Base-by-base conservation (phyloP, 139 green algal species). In the Mesostigma viride region DNA sequence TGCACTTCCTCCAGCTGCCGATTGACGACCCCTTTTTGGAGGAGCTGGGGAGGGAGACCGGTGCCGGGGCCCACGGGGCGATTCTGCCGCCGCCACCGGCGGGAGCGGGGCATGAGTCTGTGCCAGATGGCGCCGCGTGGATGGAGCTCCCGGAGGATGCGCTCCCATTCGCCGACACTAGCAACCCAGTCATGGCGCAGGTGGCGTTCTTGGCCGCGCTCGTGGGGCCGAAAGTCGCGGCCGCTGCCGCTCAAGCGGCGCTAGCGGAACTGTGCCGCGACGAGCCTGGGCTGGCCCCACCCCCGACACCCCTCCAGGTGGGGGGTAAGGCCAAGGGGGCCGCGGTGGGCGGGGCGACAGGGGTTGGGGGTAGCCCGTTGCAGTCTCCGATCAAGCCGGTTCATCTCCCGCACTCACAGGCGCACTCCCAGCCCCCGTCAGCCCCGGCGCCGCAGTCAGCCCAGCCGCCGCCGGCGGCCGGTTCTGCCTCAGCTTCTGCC, bases 21-120 rank as follows among this genome's bases (percentile, higher is more conserved):
- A 94, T 95, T 0, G 89, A 97, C 60, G 91, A 97, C 36, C 51
- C 75, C 1, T 85, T 91, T 31, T 58, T 95, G 32, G 79, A 90
- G 1, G 75, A 89, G 45, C 62, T 94, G 32, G 72, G 81, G 64
- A n/a, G n/a, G n/a, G n/a, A n/a, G n/a, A n/a, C n/a, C n/a, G n/a
- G n/a, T n/a, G 59, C 11, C n/a, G 11, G 40, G 17, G 17, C 14
- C 17, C 14, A 17, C 17, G 40, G 40, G 14, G 40, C 17, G 40
- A 53, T 24, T 14, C 17, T 53, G 40, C 40, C 40, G 40, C 14
- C 40, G 17, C 14, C 40, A 53, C 40, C 40, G 17, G 40, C 40
- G 17, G 53, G 6, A 62, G 53, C 53, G 53, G 8, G 6, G 20
- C 48, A 30, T 6, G 8, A 3, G 48, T 26, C 48, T 31, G 48